These are phyloP conservation scores for Suillus plorans DNA, from an alignment of 768 basidiomycete genomes.

Conservation along the genomic window DNA sequence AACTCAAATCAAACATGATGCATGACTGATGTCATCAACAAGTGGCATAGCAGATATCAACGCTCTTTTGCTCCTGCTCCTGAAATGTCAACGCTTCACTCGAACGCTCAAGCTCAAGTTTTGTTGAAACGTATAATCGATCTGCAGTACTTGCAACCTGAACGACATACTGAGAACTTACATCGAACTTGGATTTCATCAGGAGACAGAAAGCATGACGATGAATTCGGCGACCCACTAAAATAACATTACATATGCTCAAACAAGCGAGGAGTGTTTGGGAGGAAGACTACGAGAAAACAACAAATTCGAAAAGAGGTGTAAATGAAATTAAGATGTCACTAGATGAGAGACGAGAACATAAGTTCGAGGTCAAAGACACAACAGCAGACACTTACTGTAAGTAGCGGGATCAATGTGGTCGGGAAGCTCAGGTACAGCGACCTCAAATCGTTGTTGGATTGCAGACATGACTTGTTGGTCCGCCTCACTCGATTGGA, in stretches of 20 bases:
- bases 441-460: conserved; percentile 96
- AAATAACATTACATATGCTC: conserved; percentile 24
- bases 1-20: too few species aligned
- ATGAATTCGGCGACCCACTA: conserved; percentile 7
- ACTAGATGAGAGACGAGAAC: conserved; percentile 26
- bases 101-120: not conserved
- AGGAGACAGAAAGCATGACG: not conserved
- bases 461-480: conserved; percentile 93
- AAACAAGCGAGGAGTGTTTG: conserved; percentile 7
- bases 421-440: conserved; percentile 91
- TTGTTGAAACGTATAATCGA: not conserved
- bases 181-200: not conserved
- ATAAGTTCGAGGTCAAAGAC: not conserved
- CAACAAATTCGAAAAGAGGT: conserved; percentile 8
- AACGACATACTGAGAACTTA: not conserved
- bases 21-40: not conserved
- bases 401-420: conserved; percentile 94
- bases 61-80: not conserved
- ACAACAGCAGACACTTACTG: conserved; percentile 56
- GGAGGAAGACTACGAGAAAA: conserved; percentile 1
- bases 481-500: conserved; percentile 90
- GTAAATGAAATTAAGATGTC: conserved; percentile 41
- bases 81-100: not conserved
- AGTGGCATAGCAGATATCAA: not conserved
- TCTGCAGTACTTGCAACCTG: not conserved